A percentile compares a stretch with the other conserved stretches of the same genome.
phyloP scores from a whole-genome alignment of 2,329 filamentous ascomycete genomes.

The Trichoderma sp. region DNA sequence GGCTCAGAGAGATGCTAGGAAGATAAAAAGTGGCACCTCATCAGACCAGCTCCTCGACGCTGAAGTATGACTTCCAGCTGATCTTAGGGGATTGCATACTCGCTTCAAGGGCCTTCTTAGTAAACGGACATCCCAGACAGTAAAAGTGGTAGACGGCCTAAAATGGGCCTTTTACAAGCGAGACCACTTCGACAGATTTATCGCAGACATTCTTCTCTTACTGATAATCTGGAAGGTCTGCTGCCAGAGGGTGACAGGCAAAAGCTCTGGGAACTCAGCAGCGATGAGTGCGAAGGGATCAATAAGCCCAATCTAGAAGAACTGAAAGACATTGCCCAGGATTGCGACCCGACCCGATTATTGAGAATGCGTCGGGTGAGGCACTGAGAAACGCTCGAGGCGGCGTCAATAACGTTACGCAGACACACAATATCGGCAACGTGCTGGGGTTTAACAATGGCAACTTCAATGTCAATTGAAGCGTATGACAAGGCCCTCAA shows the following conservation, averaged over 20 bases:
- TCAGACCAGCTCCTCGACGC: neutral
- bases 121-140: neutral
- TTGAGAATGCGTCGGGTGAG: neutral
- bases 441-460: neutral
- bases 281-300: neutral
- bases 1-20: neutral
- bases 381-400: neutral
- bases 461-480: neutral
- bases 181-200: neutral
- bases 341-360: neutral
- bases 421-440: neutral
- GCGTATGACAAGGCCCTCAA: too few relatives aligned
- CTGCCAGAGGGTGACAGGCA: neutral
- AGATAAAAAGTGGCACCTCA: neutral
- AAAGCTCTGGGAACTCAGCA: neutral
- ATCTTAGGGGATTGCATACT: neutral
- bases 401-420: neutral
- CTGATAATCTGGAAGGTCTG: neutral
- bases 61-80: neutral
- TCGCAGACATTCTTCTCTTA: neutral
- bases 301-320: neutral
- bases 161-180: neutral
- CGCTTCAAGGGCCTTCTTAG: neutral
- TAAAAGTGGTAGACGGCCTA: neutral
- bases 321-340: neutral